phyloP scores from a whole-genome alignment of 139 green algal species.

The Picochlorum sp. region DNA sequence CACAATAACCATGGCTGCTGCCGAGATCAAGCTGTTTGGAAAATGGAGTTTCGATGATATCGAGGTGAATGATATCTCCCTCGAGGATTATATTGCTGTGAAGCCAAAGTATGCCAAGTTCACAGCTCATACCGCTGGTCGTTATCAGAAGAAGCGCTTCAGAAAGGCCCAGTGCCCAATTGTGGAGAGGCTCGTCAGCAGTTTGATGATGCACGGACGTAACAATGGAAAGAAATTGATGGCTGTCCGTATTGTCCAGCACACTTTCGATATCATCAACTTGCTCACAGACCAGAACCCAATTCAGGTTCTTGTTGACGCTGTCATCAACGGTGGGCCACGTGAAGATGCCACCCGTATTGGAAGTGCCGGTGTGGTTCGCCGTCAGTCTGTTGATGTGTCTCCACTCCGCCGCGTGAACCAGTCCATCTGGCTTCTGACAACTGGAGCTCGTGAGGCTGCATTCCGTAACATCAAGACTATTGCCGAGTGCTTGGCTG shows the following conservation, averaged over 20 bases:
- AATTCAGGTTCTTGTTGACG: slow-evolving; percentile 96
- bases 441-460: slow-evolving; percentile 89
- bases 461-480: slow-evolving; percentile 99
- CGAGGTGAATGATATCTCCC: slow-evolving; percentile 94
- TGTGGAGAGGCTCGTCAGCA: slow-evolving; percentile 88
- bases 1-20: slow-evolving; percentile 28
- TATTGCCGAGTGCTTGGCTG: slow-evolving; percentile 96
- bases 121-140: slow-evolving; percentile 94
- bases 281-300: slow-evolving; percentile 98
- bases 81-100: slow-evolving; percentile 99
- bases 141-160: slow-evolving; percentile 98
- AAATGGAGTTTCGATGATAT: slow-evolving; percentile 96
- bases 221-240: slow-evolving; percentile 99
- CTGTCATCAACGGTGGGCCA: slow-evolving; percentile 98
- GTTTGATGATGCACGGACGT: slow-evolving; percentile 98
- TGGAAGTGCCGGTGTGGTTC: slow-evolving; percentile 91
- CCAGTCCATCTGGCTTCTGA: slow-evolving; percentile 93
- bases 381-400: slow-evolving; percentile 97
- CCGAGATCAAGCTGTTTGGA: slow-evolving; percentile 88
- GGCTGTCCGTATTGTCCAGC: slow-evolving; percentile 94
- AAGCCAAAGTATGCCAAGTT: slow-evolving; percentile 91
- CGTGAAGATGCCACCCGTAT: slow-evolving; percentile 98
- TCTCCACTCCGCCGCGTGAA: slow-evolving; percentile 98
- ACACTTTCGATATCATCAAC: slow-evolving; percentile 98
- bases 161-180: slow-evolving; percentile 99